Evolutionary conservation across 768 basidiomycete genomes (phyloP), one percentile per base, ranked within the genome.

Genomic region (Harrya chromipes): DNA sequence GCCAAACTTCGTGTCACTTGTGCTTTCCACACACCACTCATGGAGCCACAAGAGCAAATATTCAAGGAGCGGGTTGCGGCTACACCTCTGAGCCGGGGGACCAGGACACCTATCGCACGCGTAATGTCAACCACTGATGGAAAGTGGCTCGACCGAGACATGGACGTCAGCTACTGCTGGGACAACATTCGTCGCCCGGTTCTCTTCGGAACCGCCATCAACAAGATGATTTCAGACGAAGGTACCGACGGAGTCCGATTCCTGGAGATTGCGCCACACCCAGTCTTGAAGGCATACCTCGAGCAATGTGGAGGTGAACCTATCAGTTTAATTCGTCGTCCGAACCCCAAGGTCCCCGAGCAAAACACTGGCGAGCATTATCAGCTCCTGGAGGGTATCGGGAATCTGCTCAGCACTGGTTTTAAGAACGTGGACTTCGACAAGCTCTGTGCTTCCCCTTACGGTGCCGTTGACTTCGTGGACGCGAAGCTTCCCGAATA

Each of bases 51-150:
- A 41, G 70, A 70, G 13, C 51, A 52, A 3, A 17, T 68, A 4
- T 71, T 70, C 62, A 66, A 57, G 54, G 50, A 58, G 36, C 56
- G 46, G 9, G 35, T 63, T 21, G 50, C 48, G 10, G 52, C 38
- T 33, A 63, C 61, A 2, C 50, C 58, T 19, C 49, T 63, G 0
- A 35, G 48, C 34, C 53, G 49, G 19, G 62, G 61, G 37, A 63
- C 62, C 4, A 56, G 49, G 31, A 42, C 59, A 2, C 56, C 56
- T 7, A 31, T 54, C 10, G 62, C 57, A 9, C 56, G 57, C n/a
- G 67, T 71, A 1, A 70, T 69, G 64, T 71, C 69, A 3, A 70
- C 70, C 6, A 63, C 63, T 2, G 68, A 72, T 21, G 69, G 69
- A 10, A 59, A 54, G 20, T 60, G 68, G 59, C 62, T 71, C 9